These are phyloP conservation scores for Odontarrhena argentea DNA, from an alignment of 345 rosid species.

Conservation along the genomic window DNA sequence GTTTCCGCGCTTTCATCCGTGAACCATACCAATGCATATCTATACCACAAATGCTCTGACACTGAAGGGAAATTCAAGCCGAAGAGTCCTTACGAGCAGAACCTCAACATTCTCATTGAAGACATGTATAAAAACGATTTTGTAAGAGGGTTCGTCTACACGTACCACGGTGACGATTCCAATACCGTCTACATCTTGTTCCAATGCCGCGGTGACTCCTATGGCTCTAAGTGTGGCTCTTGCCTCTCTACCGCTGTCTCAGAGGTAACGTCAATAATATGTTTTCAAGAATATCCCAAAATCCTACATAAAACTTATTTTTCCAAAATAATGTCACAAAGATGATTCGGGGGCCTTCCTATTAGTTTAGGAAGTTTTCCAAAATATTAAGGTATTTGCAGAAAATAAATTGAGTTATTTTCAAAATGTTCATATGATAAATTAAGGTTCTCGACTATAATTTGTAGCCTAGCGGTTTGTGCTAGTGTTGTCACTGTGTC, in stretches of 20 bases:
- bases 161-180: constrained; percentile 16
- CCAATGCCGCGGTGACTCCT: constrained; percentile 28
- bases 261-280: constrained; percentile 17
- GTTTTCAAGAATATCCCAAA: not conserved
- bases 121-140: not conserved
- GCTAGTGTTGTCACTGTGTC: no score
- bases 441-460: no score
- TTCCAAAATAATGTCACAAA: not conserved
- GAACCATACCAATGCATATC: constrained; percentile 5
- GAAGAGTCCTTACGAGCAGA: not conserved
- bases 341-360: no score
- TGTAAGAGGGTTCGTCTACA: constrained; percentile 4
- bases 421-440: no score
- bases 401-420: no score
- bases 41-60: constrained; percentile 16
- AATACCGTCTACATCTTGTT: constrained; percentile 11
- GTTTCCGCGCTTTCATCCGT: constrained; percentile 12
- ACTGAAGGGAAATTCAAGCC: constrained; percentile 7
- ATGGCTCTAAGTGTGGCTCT: constrained; percentile 22
- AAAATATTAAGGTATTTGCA: no score
- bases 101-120: not conserved
- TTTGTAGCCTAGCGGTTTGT: no score
- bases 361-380: no score
- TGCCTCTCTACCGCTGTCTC: constrained; percentile 16
- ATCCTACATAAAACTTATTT: not conserved